Percentiles rank a stretch among this genome's conserved stretches.
Conservation (phyloP, 805 yeast genomes). For the Hanseniaspora osmophila region DNA sequence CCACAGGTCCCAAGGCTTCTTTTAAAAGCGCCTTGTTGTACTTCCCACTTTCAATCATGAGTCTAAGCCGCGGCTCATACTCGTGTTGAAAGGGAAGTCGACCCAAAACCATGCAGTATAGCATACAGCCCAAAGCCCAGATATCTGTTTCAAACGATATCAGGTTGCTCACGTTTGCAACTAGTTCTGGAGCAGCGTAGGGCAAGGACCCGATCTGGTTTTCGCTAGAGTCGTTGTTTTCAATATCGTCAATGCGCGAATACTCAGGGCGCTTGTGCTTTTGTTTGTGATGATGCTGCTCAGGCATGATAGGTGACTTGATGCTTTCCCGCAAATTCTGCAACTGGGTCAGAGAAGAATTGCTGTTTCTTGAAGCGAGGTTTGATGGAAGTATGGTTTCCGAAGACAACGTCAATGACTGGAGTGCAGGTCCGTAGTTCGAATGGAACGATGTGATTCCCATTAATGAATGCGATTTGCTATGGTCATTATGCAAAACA, state of each 20-base stretch:
- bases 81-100: constrained; percentile 71
- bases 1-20: constrained; percentile 1
- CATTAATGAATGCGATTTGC: constrained; percentile 9
- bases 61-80: constrained; percentile 67
- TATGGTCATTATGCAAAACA: too few relatives aligned
- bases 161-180: constrained; percentile 15
- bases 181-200: constrained; percentile 79
- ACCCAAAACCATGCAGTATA: constrained; percentile 61
- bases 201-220: constrained; percentile 80
- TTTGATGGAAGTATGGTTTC: constrained; percentile 6
- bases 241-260: neutral
- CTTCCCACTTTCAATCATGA: constrained; percentile 55
- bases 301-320: neutral
- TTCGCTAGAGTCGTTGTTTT: constrained; percentile 29
- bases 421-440: constrained; percentile 19
- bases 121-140: constrained; percentile 81
- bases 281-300: too few relatives aligned
- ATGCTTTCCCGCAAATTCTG: neutral
- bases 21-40: constrained; percentile 31
- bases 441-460: constrained; percentile 18
- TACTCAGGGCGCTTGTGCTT: too few relatives aligned
- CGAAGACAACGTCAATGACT: neutral
- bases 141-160: constrained; percentile 39
- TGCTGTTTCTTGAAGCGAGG: constrained; percentile 3
- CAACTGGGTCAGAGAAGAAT: too few relatives aligned